Evolutionary conservation across 2,329 filamentous ascomycete genomes (phyloP), one percentile per base, ranked within the genome.

Genomic region (Pyrenophora seminiperda): DNA sequence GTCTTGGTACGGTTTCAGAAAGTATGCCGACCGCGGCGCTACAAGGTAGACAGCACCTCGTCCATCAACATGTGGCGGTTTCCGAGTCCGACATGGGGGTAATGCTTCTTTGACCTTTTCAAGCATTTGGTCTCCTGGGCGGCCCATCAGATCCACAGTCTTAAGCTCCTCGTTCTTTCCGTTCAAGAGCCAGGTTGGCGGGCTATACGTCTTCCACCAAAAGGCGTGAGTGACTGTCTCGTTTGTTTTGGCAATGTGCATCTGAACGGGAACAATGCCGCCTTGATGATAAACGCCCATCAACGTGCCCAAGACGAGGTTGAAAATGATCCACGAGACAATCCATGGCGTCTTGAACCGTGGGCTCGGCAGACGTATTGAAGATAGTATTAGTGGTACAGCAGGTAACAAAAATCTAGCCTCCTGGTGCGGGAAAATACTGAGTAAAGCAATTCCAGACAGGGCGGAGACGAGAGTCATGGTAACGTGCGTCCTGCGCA

Each of bases 161-260:
- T 76, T 79, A n/a, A 91, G 74, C 7, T 88, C 80, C 59, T 86
- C 82, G 58, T 89, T 91, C 71, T 88, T 89, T 45, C 87, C 86
- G 58, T 91, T 87, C 5, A 92, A 77, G 15, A 93, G 79, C 88
- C 89, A 93, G 29, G 88, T 86, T 0, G 89, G 89, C 14, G 89
- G 89, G 68, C 86, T 89, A 68, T 92, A 92, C 1, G 89, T 92
- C 71, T 91, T 92, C 89, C 89, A 93, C 89, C 89, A 93, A 41
- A 89, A 79, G 3, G 86, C 87, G 27, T 87, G 80, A 1, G 84
- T 85, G 7, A 88, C 84, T 56, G 88, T 60, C 15, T 70, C 86
- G 4, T 83, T 79, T 58, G 89, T 85, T 46, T 82, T 83, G 64
- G 85, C 88, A 65, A 93, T 79, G 67, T 90, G 90, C 0, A 88